Evolutionary conservation across 140 eudicot genomes (phyloP).

Genomic region (Ambrosia hybrid): DNA sequence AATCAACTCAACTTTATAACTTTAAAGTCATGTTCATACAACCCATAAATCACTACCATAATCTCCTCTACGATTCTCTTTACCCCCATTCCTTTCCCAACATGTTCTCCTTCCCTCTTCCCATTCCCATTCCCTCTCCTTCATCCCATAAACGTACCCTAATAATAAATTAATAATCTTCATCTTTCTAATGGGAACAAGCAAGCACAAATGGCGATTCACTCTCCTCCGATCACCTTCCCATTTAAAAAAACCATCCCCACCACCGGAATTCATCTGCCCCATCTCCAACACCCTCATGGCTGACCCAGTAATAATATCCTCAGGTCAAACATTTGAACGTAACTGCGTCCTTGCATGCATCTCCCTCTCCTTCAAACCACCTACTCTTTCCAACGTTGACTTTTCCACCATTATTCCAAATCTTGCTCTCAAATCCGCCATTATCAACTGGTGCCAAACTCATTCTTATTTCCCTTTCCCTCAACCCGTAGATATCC

Average conservation of each 20-base stretch:
- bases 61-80: constrained; percentile 27
- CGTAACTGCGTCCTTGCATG: constrained; percentile 70
- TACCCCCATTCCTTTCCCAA: constrained; percentile 31
- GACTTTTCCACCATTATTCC: constrained; percentile 77
- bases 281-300: constrained; percentile 63
- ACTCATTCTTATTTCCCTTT: constrained; percentile 23
- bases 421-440: constrained; percentile 80
- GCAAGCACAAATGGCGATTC: constrained; percentile 62
- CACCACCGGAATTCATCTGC: constrained; percentile 60
- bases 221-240: constrained; percentile 55
- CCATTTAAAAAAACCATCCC: constrained; percentile 19
- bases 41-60: constrained; percentile 24
- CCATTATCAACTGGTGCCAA: constrained; percentile 62
- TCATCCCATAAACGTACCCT: background rate
- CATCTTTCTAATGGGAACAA: constrained; percentile 45
- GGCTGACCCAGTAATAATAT: constrained; percentile 86
- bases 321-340: constrained; percentile 93
- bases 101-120: constrained; percentile 18
- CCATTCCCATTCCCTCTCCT: background rate
- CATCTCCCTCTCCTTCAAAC: constrained; percentile 49
- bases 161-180: no score
- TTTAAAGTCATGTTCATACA: constrained; percentile 16
- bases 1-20: background rate
- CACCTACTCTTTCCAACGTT: constrained; percentile 34
- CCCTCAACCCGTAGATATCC: constrained; percentile 49